Evolutionary conservation across 371 early-diverging fungal species (phyloP), one percentile per base, ranked within the genome.

Genomic region (Mortierella sp.): DNA sequence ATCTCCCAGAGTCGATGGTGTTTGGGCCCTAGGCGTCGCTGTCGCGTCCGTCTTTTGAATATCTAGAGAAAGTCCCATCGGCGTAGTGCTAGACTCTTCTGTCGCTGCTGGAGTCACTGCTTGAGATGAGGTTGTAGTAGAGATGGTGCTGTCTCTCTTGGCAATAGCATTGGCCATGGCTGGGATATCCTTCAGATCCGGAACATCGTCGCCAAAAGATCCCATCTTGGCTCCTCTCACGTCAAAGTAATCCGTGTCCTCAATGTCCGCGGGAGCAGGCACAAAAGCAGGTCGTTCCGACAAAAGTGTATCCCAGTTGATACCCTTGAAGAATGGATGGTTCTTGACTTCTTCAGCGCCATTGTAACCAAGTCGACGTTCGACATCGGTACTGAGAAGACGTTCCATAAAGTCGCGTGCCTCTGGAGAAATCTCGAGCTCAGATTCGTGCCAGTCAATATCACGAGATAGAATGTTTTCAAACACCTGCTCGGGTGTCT

Each of bases 191-290:
- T 71, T 71, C 50, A 72, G 25, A 16, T 72, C 77, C 0, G 75
- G 75, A 29, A 77, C 81, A 28, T 74, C 84, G 16, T 84, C 81
- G 21, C 69, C 74, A 23, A 73, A 72, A 7, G 79, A 75, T 18
- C 84, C 80, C 85, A 88, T 86, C 12, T 83, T 84, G 1, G 91
- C 92, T 2, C 97, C 97, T 18, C 98, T 86, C 14, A 86, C 69
- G 76, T 98, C 98, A 89, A 98, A 98, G 80, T 97, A 97, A 23
- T 93, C 94, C 0, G 97, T 97, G 68, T 97, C 97, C 47, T 96
- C 96, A 47, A 85, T 82, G 52, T 86, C 83, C 4, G 87, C 88
- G 0, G 93, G 88, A 26, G 91, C 89, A 1, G 98, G 98, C 1
- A 96, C 87, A 84, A 98, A 98, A 0, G 90, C 87, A 0, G 97